Percentiles rank a stretch among this genome's conserved stretches.
Conservation (phyloP, 2,329 filamentous ascomycete species). For the Mollisiaceae sp. region DNA sequence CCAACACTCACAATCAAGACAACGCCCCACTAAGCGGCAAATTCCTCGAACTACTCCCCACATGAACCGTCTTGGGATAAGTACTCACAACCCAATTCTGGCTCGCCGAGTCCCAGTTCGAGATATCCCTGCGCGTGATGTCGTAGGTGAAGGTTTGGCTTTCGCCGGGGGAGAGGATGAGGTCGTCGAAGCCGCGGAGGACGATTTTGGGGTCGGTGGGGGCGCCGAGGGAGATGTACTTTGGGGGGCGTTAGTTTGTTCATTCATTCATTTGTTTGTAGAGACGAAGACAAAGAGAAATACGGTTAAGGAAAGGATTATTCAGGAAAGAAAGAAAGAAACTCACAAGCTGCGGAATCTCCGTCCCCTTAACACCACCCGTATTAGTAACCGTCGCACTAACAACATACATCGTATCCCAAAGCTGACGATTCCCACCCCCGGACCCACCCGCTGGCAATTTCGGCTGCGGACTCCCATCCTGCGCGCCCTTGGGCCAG, state of each 20-base stretch:
- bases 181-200: constrained; percentile 81
- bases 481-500: constrained; percentile 47
- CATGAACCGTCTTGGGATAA: constrained; percentile 41
- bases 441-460: constrained; percentile 54
- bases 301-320: too few species aligned
- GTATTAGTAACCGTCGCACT: constrained; percentile 60
- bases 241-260: constrained; percentile 45
- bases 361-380: constrained; percentile 57
- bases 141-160: constrained; percentile 68
- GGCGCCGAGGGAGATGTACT: constrained; percentile 80
- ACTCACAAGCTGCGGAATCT: constrained; percentile 58
- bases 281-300: too few species aligned
- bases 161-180: constrained; percentile 71
- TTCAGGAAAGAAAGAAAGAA: constrained; percentile 35
- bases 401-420: constrained; percentile 59
- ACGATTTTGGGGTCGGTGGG: constrained; percentile 68
- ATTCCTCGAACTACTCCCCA: constrained; percentile 39
- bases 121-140: constrained; percentile 81
- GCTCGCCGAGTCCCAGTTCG: constrained; percentile 77
- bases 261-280: too few species aligned
- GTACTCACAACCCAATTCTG: constrained; percentile 78
- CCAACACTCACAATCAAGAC: neutral
- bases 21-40: constrained; percentile 29
- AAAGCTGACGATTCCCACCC: constrained; percentile 59
- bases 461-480: constrained; percentile 52